Conservation (phyloP, 352 stramenopile species). For the Pythium pyrilobum region DNA sequence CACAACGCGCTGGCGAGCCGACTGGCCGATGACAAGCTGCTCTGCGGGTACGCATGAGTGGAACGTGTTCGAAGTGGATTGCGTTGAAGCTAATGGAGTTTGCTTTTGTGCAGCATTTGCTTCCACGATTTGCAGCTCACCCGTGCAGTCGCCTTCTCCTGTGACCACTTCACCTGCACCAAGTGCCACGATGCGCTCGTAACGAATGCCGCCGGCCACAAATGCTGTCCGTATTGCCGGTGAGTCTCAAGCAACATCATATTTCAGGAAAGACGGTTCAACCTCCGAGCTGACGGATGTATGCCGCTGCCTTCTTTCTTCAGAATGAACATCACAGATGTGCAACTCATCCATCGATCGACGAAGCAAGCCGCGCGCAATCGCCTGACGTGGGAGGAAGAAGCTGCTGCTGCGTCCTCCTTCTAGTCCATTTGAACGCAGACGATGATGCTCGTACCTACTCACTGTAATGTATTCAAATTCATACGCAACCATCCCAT, state of each 20-base stretch:
- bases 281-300: too few species aligned
- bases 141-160: slow-evolving; percentile 49
- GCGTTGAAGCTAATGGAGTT: too few species aligned
- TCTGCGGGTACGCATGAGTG: slow-evolving; percentile 40
- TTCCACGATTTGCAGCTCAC: slow-evolving; percentile 57
- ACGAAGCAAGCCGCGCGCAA: slow-evolving; percentile 15
- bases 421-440: too few species aligned
- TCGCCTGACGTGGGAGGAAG: slow-evolving; percentile 11
- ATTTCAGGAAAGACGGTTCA: too few species aligned
- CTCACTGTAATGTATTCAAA: too few species aligned
- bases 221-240: slow-evolving; percentile 67
- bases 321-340: slow-evolving; percentile 17
- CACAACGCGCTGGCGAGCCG: slow-evolving; percentile 44
- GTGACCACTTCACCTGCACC: slow-evolving; percentile 58
- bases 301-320: neutral
- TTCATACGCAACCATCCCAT: too few species aligned
- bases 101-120: slow-evolving; percentile 40
- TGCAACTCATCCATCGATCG: slow-evolving; percentile 19
- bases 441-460: too few species aligned
- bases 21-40: slow-evolving; percentile 57
- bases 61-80: too few species aligned
- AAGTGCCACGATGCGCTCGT: slow-evolving; percentile 54
- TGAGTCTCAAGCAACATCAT: too few species aligned
- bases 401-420: neutral
- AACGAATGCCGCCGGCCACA: slow-evolving; percentile 38